Base-by-base conservation (phyloP, 106 monocot species). In the Xerophyta viscosa region DNA sequence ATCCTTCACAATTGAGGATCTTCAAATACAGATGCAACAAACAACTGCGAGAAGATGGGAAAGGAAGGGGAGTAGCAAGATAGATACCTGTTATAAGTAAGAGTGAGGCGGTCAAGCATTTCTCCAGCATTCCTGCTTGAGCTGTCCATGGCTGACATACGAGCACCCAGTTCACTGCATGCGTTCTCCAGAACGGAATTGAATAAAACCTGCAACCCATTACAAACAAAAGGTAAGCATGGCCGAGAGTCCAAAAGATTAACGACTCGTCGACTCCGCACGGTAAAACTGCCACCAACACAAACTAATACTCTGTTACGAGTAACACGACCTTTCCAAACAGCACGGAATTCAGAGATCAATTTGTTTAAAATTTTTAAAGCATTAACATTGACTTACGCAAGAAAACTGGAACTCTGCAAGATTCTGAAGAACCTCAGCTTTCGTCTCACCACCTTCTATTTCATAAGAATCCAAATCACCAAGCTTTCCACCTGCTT, bases 101-200 rank as follows among this genome's bases (percentile, higher is more conserved):
- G 71, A 6, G 94, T 94, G 45, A 94, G 94, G n/a, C 84, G 83
- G 36, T 94, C 94, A 76, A 94, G 94, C 94, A 94, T 84, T 31
- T 94, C 88, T 59, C 94, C 94, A 68, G 94, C 94, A 71, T 94
- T 94, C 54, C 88, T 77, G 72, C 94, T 94, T 41, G 94, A 88
- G 67, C 81, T 94, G 70, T 94, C 94, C 94, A 94, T 94, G 45
- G 94, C 94, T n/a, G 94, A 94, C 77, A 94, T 88, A 27, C 94
- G 74, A 20, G 88, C 88, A 50, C 94, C 94, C 21, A 94, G 75
- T 63, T 94, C 94, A 68, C 94, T 94, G 68, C 94, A 94, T n/a
- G 78, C 88, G 62, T 94, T 94, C 49, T 94, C 94, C 47, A 94
- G 53, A 24, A 70, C 72, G 47, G 84, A 88, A 60, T 78, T 94